phyloP scores from a whole-genome alignment of 352 stramenopile species.

The Globisporangium nodosum region DNA sequence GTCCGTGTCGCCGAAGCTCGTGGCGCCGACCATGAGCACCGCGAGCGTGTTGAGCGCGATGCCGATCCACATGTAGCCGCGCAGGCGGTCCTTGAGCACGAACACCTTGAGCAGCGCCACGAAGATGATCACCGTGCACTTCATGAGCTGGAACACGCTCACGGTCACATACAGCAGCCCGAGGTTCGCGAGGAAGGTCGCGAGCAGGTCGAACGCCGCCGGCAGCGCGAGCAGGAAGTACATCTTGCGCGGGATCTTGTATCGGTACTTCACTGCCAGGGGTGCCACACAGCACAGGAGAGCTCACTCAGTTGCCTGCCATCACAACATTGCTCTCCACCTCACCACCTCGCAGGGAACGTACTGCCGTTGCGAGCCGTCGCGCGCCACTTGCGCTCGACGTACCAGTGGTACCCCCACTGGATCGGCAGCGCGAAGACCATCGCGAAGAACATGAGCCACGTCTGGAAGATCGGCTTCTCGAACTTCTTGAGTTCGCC shows the following conservation, averaged over 20 bases:
- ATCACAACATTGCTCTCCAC: background rate
- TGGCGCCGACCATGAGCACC: slow-evolving; percentile 91
- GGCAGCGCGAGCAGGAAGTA: slow-evolving; percentile 94
- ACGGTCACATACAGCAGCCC: slow-evolving; percentile 91
- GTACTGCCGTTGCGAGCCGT: slow-evolving; percentile 54
- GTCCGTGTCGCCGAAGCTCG: slow-evolving; percentile 84
- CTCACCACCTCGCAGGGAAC: slow-evolving; percentile 9
- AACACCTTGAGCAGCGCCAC: slow-evolving; percentile 96
- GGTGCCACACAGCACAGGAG: background rate
- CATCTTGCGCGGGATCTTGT: slow-evolving; percentile 86
- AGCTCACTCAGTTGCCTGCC: background rate
- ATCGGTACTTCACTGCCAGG: slow-evolving; percentile 57
- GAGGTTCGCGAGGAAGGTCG: slow-evolving; percentile 93
- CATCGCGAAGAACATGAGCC: slow-evolving; percentile 97
- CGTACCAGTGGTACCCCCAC: slow-evolving; percentile 75
- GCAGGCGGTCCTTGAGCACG: slow-evolving; percentile 86
- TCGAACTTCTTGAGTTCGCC: slow-evolving; percentile 90
- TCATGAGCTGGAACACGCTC: slow-evolving; percentile 87
- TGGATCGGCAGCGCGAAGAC: slow-evolving; percentile 92
- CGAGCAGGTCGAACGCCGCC: slow-evolving; percentile 90
- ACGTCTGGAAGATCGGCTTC: slow-evolving; percentile 95
- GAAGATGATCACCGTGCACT: slow-evolving; percentile 94
- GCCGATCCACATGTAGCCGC: slow-evolving; percentile 96
- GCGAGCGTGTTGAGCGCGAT: slow-evolving; percentile 93
- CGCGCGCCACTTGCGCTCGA: slow-evolving; percentile 64